Conservation (phyloP, 2,329 filamentous ascomycete genomes). For the Xylaria sp. region DNA sequence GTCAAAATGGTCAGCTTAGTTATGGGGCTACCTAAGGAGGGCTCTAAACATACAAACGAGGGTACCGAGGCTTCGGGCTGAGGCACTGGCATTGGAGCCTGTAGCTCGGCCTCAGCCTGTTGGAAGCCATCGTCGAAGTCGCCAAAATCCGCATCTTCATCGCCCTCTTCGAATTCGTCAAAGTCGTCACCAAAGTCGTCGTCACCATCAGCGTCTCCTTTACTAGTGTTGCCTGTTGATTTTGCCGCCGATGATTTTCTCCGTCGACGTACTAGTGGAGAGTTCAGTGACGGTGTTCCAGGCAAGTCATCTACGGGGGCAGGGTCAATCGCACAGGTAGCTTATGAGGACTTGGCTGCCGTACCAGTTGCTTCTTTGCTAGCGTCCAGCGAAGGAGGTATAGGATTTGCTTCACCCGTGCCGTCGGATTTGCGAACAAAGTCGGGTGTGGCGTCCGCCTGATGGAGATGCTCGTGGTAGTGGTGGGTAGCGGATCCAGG, state of each 20-base stretch:
- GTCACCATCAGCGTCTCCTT: slow-evolving; percentile 39
- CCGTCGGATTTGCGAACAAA: slow-evolving; percentile 48
- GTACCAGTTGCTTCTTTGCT: slow-evolving; percentile 40
- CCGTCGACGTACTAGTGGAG: slow-evolving; percentile 31
- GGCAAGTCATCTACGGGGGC: slow-evolving; percentile 39
- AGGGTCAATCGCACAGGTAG: slow-evolving; percentile 41
- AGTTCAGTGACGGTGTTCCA: slow-evolving; percentile 32
- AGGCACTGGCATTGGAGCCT: slow-evolving; percentile 36
- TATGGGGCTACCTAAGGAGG: slow-evolving; percentile 37
- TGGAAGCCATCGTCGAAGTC: slow-evolving; percentile 77
- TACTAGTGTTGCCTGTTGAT: slow-evolving; percentile 30
- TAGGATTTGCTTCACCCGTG: slow-evolving; percentile 36
- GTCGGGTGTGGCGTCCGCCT: slow-evolving; percentile 58
- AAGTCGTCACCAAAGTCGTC: slow-evolving; percentile 63
- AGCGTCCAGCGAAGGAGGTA: slow-evolving; percentile 32
- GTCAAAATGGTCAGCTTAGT: slow-evolving; percentile 30
- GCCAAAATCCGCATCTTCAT: slow-evolving; percentile 59
- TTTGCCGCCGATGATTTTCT: slow-evolving; percentile 35
- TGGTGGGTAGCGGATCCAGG: slow-evolving; percentile 48
- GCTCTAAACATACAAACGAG: slow-evolving; percentile 49
- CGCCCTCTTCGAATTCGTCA: slow-evolving; percentile 65
- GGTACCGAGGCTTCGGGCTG: slow-evolving; percentile 42
- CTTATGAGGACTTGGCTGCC: slow-evolving; percentile 41
- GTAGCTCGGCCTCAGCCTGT: slow-evolving; percentile 47
- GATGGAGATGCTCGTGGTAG: slow-evolving; percentile 49